These are phyloP conservation scores for Rhododendron simsii DNA, from an alignment of 148 eudicot genomes.

Conservation along the genomic window DNA sequence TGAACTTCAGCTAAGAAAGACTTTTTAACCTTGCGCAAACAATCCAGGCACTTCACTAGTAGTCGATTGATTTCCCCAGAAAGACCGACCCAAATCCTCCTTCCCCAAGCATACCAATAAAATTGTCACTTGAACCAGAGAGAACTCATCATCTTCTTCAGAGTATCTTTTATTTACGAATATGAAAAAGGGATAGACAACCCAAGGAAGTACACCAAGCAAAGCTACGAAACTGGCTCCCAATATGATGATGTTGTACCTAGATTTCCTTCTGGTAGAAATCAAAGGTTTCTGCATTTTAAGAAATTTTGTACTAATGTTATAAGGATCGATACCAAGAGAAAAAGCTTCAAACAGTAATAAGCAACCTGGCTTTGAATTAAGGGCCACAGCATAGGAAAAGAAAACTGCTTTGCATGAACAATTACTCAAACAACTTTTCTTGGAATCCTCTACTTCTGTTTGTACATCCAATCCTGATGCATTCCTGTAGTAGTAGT, in stretches of 20 bases:
- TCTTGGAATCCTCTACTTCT: constrained; percentile 18
- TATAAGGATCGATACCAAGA: not conserved
- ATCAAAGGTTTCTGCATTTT: constrained; percentile 2
- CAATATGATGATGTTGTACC: not conserved
- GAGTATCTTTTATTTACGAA: not conserved
- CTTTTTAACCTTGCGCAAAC: not conserved
- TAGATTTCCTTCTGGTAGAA: not conserved
- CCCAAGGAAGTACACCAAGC: not conserved
- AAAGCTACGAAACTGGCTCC: constrained; percentile 5
- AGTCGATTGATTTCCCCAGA: not conserved
- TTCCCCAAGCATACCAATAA: not conserved
- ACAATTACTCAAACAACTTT: constrained; percentile 21
- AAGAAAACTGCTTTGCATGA: constrained; percentile 27
- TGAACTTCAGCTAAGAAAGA: too few species aligned
- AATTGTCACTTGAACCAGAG: not conserved
- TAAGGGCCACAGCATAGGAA: not conserved
- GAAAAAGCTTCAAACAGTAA: constrained; percentile 20
- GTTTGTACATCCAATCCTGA: not conserved
- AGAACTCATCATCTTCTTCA: not conserved
- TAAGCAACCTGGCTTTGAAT: constrained; percentile 12
- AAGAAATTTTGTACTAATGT: not conserved
- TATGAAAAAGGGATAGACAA: not conserved
- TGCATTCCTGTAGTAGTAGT: not conserved
- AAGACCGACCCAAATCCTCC: constrained; percentile 9
- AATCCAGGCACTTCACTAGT: constrained; percentile 11